Evolutionary conservation across 1,139 yeast genomes (phyloP).

Genomic region (Protomyces inouyei): DNA sequence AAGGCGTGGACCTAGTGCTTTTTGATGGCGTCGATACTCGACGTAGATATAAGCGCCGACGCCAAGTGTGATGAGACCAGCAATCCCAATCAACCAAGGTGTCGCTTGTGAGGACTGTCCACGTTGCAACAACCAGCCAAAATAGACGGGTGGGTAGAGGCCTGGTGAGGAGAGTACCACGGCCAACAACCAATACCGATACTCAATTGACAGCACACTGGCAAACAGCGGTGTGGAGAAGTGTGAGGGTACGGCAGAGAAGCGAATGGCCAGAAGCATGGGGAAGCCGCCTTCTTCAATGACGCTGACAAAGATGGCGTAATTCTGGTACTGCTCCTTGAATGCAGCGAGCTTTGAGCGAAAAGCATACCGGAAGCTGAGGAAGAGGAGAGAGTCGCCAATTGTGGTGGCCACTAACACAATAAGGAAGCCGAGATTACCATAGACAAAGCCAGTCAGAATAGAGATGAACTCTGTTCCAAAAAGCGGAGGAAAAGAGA

Average conservation of each 20-base stretch:
- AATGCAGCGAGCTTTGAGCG: conserved; percentile 13
- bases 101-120: conserved; percentile 17
- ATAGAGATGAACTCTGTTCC: conserved; percentile 27
- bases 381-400: conserved; percentile 27
- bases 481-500: conserved; percentile 27
- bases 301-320: conserved; percentile 27
- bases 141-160: conserved; percentile 19
- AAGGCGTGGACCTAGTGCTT: background rate
- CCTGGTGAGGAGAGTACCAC: conserved; percentile 2
- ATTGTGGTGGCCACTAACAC: conserved; percentile 24
- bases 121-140: conserved; percentile 21
- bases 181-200: conserved; percentile 4
- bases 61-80: conserved; percentile 5
- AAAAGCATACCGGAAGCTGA: conserved; percentile 24
- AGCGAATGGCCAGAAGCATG: conserved; percentile 26
- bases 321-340: conserved; percentile 20
- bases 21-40: conserved; percentile 14
- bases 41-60: conserved; percentile 16
- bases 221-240: conserved; percentile 28
- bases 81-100: conserved; percentile 19
- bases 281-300: conserved; percentile 29
- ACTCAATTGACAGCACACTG: conserved; percentile 15
- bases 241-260: conserved; percentile 27
- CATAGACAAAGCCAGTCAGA: conserved; percentile 28
- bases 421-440: conserved; percentile 16